These are phyloP conservation scores for Phascolomyces articulosus DNA, from an alignment of 371 early-diverging fungal genomes.

Conservation along the genomic window DNA sequence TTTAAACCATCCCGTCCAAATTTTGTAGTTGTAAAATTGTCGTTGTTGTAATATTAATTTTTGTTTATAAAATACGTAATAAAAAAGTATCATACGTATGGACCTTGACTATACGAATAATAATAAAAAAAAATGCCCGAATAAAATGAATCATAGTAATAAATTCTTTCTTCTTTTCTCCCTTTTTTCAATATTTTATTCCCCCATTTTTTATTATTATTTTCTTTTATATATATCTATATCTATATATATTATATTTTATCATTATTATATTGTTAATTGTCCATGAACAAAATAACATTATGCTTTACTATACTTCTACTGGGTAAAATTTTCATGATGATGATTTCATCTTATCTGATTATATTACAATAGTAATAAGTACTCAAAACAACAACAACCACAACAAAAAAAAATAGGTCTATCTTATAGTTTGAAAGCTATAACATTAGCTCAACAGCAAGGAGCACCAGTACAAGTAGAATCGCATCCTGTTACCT, in stretches of 20 bases:
- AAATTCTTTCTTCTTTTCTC: background rate
- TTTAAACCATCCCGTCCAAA: too few relatives aligned
- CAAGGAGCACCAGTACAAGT: background rate
- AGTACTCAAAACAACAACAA: too few relatives aligned
- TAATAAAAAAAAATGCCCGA: slow-evolving; percentile 4
- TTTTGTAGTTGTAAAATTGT: too few relatives aligned
- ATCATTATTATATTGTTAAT: background rate
- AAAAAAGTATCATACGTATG: too few relatives aligned
- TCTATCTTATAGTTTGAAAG: background rate
- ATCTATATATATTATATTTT: background rate
- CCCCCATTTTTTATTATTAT: background rate
- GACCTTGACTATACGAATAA: too few relatives aligned
- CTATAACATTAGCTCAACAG: too few relatives aligned
- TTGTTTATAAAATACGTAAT: too few relatives aligned
- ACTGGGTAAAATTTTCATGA: background rate
- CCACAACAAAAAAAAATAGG: background rate
- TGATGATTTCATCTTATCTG: background rate
- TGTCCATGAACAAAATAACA: background rate
- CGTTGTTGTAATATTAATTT: too few relatives aligned
- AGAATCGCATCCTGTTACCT: slow-evolving; percentile 16
- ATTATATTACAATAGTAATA: too few relatives aligned
- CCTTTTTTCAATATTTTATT: background rate
- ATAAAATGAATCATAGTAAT: background rate
- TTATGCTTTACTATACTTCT: background rate
- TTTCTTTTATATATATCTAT: background rate